phyloP scores from a whole-genome alignment of 805 yeast species.

The Kodamaea lidongshanica region DNA sequence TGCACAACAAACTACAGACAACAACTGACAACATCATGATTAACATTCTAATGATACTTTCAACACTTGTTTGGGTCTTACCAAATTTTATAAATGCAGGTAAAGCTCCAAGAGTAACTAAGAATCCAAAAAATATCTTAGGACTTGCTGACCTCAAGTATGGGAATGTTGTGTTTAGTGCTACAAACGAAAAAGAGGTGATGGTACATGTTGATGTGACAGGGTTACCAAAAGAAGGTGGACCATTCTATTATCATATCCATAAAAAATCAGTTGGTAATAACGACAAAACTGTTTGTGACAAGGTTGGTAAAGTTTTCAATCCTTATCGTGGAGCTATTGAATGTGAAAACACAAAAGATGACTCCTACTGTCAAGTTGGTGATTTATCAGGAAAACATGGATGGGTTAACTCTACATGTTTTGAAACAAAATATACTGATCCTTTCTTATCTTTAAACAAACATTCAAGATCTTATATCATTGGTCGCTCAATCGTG shows the following conservation, averaged over 20 bases:
- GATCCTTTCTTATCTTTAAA: slow-evolving; percentile 65
- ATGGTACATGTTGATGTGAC: slow-evolving; percentile 66
- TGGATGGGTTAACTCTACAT: slow-evolving; percentile 64
- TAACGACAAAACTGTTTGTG: slow-evolving; percentile 34
- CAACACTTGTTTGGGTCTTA: slow-evolving; percentile 1
- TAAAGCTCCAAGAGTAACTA: slow-evolving; percentile 46
- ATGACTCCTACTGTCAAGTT: slow-evolving; percentile 57
- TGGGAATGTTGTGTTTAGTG: slow-evolving; percentile 55
- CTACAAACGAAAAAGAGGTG: slow-evolving; percentile 50
- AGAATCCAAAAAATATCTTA: slow-evolving; percentile 45
- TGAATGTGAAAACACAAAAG: slow-evolving; percentile 41
- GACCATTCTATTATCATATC: slow-evolving; percentile 66
- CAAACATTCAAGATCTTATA: slow-evolving; percentile 47
- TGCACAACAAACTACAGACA: too few species aligned
- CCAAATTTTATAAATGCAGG: slow-evolving; percentile 21
- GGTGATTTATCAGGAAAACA: slow-evolving; percentile 79
- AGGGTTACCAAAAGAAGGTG: slow-evolving; percentile 60
- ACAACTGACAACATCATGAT: slow-evolving; percentile 2
- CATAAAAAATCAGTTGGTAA: slow-evolving; percentile 46
- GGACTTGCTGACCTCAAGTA: slow-evolving; percentile 54
- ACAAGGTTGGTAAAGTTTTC: slow-evolving; percentile 49
- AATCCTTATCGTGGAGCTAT: slow-evolving; percentile 55
- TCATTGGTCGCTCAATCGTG: slow-evolving; percentile 49
- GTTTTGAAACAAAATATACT: slow-evolving; percentile 55
- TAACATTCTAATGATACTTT: slow-evolving; percentile 4